These are phyloP conservation scores for Rasamsonia emersonii DNA, from an alignment of 2,329 filamentous ascomycete genomes.

Conservation along the genomic window DNA sequence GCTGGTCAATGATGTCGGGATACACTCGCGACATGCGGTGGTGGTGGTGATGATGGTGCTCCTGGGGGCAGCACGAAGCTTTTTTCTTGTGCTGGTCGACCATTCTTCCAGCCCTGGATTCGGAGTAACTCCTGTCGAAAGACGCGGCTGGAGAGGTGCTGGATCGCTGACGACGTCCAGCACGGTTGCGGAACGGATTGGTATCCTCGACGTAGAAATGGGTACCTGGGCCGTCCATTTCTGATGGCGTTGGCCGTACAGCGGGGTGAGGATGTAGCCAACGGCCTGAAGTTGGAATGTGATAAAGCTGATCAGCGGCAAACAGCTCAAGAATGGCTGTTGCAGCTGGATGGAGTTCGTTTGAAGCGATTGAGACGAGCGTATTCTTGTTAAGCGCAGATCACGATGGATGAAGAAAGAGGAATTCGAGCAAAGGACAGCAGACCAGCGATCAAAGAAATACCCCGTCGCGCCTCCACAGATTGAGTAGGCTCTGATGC, in stretches of 20 bases:
- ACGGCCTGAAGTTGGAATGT: constrained; percentile 42
- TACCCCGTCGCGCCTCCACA: too few relatives aligned
- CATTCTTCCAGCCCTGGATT: constrained; percentile 5
- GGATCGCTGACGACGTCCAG: constrained; percentile 5
- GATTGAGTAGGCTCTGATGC: too few relatives aligned
- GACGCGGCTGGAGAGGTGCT: constrained; percentile 4
- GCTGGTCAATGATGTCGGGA: constrained; percentile 69
- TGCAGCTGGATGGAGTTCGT: not conserved
- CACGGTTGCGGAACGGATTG: constrained; percentile 8
- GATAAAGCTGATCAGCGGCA: not conserved
- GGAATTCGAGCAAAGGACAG: too few relatives aligned
- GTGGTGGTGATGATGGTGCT: constrained; percentile 38
- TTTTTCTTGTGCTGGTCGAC: constrained; percentile 7
- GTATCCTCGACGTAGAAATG: constrained; percentile 41
- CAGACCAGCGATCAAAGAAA: too few relatives aligned
- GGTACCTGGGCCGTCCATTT: constrained; percentile 57
- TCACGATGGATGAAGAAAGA: too few relatives aligned
- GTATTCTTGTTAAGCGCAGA: too few relatives aligned
- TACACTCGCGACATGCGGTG: constrained; percentile 57
- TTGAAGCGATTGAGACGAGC: too few relatives aligned
- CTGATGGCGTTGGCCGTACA: constrained; percentile 60
- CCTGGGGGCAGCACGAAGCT: constrained; percentile 2
- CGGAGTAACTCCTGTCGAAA: constrained; percentile 7
- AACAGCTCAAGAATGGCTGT: not conserved
- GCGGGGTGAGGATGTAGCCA: constrained; percentile 60